Evolutionary conservation across 2,329 filamentous ascomycete genomes (phyloP).

Genomic region (Aspergillus jensenii): DNA sequence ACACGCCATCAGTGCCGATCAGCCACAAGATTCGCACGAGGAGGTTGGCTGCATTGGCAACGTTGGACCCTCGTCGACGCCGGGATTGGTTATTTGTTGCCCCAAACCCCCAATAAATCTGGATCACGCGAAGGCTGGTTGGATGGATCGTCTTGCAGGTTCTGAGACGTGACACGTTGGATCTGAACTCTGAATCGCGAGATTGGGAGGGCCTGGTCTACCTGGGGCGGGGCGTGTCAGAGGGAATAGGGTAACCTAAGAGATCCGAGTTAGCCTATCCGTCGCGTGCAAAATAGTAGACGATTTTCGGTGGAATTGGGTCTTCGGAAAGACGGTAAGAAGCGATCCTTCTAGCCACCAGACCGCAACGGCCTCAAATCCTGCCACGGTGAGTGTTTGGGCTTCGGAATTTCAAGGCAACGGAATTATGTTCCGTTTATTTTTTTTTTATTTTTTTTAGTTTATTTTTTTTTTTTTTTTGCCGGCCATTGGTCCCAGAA

Average conservation of each 20-base stretch:
- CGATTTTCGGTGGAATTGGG: not conserved
- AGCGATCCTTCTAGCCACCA: not conserved
- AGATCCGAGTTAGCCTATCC: not conserved
- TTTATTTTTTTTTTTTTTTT: not conserved
- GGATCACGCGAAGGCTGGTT: not conserved
- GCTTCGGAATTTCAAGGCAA: not conserved
- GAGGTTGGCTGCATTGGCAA: not conserved
- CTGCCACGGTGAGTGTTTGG: not conserved
- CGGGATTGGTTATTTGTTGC: not conserved
- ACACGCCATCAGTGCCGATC: not conserved
- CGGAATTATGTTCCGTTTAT: not conserved
- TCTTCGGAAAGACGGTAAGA: constrained; percentile 1
- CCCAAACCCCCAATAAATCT: not conserved
- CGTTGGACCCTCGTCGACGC: not conserved
- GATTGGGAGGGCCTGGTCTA: not conserved
- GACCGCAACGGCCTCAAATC: not conserved
- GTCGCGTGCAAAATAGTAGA: not conserved
- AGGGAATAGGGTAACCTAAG: not conserved
- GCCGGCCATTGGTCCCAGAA: not conserved
- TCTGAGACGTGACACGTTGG: constrained; percentile 5
- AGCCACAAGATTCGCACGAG: not conserved
- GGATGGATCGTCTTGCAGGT: not conserved
- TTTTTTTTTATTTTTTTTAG: not conserved
- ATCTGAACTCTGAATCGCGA: not conserved
- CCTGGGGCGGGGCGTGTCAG: not conserved